Base-by-base conservation (phyloP, 2,329 filamentous ascomycete species). In the Metarhizium sp. region DNA sequence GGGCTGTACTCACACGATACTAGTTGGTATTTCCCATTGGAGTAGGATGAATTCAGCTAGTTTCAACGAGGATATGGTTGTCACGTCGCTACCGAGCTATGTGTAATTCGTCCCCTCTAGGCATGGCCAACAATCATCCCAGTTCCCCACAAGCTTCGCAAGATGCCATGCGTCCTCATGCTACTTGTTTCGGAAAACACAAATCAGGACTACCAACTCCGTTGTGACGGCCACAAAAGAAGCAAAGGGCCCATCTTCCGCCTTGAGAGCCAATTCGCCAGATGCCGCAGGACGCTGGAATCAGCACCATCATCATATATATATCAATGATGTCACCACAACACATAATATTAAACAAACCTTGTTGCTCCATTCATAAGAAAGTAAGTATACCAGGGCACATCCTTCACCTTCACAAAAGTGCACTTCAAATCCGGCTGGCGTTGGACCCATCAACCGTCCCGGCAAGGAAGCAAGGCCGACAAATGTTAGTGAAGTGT, bases 401-500 rank as follows among this genome's bases (percentile, higher is more conserved):
- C 38, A 2, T 38, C 51, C 6, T 40, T 51, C 29, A n/a, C 32
- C 50, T 55, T 55, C 4, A 60, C 36, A 40, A 62, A 66, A 20
- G 58, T 60, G 45, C 63, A 63, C 55, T 60, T 59, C 49, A 64
- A 54, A 7, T 58, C 34, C 10, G 60, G 13, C 0, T 1, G 8
- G 1, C 1, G 4, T 25, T 25, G 25, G 34, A 36, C 34, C 34
- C 43, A 18, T 53, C 52, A 16, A 45, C 32, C 4, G 14, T 52
- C 43, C 50, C 36, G 36, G 53, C 42, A 25, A 66, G 43, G 32
- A 57, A 56, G 45, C 64, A 66, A 0, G 61, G 62, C 18, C 60
- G 56, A 40, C 64, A 66, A 3, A 53, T 47, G 25, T 51, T 36
- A 53, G 64, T 62, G 56, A 63, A 66, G 18, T 59, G 57, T 46